Base-by-base conservation (phyloP, 1,284 basidiomycete genomes). In the Leccinum pachyderme region DNA sequence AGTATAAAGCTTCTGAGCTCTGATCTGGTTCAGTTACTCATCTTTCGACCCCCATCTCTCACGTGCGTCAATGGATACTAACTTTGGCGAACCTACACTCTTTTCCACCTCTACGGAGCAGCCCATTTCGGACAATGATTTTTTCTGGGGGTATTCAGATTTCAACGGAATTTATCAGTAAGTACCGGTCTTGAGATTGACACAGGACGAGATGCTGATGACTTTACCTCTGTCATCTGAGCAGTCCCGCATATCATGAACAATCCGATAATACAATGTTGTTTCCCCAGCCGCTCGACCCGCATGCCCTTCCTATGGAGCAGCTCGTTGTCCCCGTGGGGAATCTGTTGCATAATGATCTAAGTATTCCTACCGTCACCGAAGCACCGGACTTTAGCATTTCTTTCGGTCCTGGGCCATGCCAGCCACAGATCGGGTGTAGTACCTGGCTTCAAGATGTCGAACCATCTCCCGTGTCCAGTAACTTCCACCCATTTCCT, bases 61-160 rank as follows among this genome's bases (percentile, higher is more conserved):
- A 13, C 9, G 13, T 15, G 4, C 18, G 18, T 25, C n/a, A 8
- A 64, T 62, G 65, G 4, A 22, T 12, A 18, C 18, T 18, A 44
- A 25, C 3, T 1, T 27, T 25, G 35, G 31, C 4, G 33, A 32
- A 15, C 28, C 31, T 49, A 0, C 3, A 13, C 4, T n/a, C 31
- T 37, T 52, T 37, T 22, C 31, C 7, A 1, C 0, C 18, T 31
- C 22, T 35, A 15, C 12, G 1, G 18, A 41, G 8, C 32, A 39
- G 1, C 1, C 22, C 12, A 13, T 45, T 5, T 7, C 7, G 7
- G 41, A 46, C n/a, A 11, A 39, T 45, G 54, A 48, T 33, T 4
- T 11, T 7, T 4, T 11, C 18, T 29, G 18, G 37, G 37, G 11
- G 13, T 49, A 32, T 11, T 7, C 12, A 37, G 7, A 24, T 3